A percentile compares a stretch with the other conserved stretches of the same genome.
phyloP scores from a whole-genome alignment of 75 land plant species.

The Chamaecyparis obtusa region DNA sequence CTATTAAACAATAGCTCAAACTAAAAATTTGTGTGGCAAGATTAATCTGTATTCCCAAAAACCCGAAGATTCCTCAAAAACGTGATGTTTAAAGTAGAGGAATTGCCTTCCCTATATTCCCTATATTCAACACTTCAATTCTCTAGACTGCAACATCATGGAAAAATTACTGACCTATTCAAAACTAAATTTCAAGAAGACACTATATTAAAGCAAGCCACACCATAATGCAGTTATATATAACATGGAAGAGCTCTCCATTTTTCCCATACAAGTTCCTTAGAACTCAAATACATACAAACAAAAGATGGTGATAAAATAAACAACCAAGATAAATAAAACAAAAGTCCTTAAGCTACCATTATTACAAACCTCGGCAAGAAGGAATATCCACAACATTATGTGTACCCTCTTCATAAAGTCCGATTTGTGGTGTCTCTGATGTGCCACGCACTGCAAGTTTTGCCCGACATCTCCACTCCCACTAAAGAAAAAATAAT shows the following conservation, averaged over 20 bases:
- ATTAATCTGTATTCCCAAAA: not conserved
- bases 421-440: constrained; percentile 70
- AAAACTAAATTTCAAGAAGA: not conserved
- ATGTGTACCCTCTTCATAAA: constrained; percentile 91
- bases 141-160: not conserved
- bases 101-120: not conserved
- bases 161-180: not conserved
- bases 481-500: constrained; percentile 44
- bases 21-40: not conserved
- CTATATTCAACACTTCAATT: not conserved
- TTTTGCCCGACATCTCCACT: constrained; percentile 98
- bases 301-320: not conserved
- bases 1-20: not conserved
- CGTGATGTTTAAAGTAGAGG: not conserved
- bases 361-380: constrained; percentile 63
- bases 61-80: not conserved
- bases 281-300: not conserved
- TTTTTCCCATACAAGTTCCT: not conserved
- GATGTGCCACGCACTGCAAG: constrained; percentile 92
- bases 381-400: constrained; percentile 83
- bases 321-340: not conserved
- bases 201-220: not conserved
- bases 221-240: not conserved
- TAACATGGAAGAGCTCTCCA: not conserved
- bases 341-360: not conserved